Evolutionary conservation across 495 filamentous ascomycete species (phyloP).

Genomic region (Penicillium canescens): DNA sequence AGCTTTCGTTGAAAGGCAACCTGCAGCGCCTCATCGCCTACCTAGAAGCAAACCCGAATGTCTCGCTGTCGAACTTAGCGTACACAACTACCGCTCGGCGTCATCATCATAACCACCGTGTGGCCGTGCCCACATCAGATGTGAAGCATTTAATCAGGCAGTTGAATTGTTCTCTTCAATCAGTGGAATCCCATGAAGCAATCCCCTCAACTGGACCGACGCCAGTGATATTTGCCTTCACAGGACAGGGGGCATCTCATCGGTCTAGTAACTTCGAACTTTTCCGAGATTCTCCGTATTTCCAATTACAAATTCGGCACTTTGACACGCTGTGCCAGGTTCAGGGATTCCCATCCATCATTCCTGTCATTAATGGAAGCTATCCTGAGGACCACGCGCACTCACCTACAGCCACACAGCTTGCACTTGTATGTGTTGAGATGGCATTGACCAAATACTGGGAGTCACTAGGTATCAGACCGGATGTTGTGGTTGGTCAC

Average conservation of each 20-base stretch:
- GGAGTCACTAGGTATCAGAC: constrained; percentile 70
- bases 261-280: constrained; percentile 18
- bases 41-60: constrained; percentile 51
- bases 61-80: constrained; percentile 52
- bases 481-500: constrained; percentile 75
- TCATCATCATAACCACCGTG: constrained; percentile 64
- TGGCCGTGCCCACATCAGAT: constrained; percentile 2
- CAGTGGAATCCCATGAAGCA: too few relatives aligned
- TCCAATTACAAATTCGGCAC: constrained; percentile 21
- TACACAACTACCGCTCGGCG: constrained; percentile 74
- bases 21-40: constrained; percentile 32
- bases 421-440: constrained; percentile 68
- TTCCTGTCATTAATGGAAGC: neutral
- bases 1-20: constrained; percentile 31
- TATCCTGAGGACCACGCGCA: constrained; percentile 16
- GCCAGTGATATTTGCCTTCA: constrained; percentile 60
- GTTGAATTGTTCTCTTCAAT: neutral
- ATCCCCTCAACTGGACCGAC: too few relatives aligned
- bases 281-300: constrained; percentile 24
- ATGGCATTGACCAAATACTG: constrained; percentile 77
- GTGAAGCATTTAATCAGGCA: neutral
- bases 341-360: constrained; percentile 32
- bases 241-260: constrained; percentile 69
- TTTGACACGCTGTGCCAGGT: constrained; percentile 25
- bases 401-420: constrained; percentile 70